phyloP scores from a whole-genome alignment of 768 basidiomycete genomes.

The Astraeus odoratus region DNA sequence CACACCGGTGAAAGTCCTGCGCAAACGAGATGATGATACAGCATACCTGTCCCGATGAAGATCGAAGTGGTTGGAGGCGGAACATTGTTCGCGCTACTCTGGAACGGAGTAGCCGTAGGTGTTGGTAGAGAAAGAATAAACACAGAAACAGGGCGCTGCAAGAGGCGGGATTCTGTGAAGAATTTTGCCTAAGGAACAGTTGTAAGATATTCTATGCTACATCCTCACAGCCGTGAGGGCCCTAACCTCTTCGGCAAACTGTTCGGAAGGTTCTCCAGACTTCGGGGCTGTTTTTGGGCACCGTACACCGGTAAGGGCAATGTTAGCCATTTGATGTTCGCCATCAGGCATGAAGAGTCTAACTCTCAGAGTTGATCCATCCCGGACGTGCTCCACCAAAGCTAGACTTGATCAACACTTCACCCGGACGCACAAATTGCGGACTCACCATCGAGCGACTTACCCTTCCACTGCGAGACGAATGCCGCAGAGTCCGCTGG shows the following conservation, averaged over 20 bases:
- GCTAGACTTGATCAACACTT: constrained; percentile 36
- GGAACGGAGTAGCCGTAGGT: constrained; percentile 75
- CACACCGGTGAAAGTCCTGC: not conserved
- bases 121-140: constrained; percentile 76
- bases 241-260: constrained; percentile 83
- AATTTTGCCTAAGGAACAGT: constrained; percentile 71
- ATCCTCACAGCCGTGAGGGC: constrained; percentile 5
- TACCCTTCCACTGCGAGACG: constrained; percentile 88
- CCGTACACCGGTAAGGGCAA: constrained; percentile 78
- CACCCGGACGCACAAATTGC: not conserved
- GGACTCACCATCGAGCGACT: constrained; percentile 69
- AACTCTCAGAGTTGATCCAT: constrained; percentile 85
- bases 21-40: not conserved
- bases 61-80: constrained; percentile 67
- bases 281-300: constrained; percentile 64
- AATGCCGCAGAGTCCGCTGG: constrained; percentile 85
- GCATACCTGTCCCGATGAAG: constrained; percentile 80
- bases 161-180: constrained; percentile 85
- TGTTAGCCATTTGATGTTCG: constrained; percentile 85
- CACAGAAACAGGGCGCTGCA: constrained; percentile 72
- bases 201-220: constrained; percentile 2
- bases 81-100: constrained; percentile 41
- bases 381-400: constrained; percentile 89
- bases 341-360: constrained; percentile 84
- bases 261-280: constrained; percentile 73